These are phyloP conservation scores for Nematocida major DNA, from an alignment of 371 early-diverging fungal genomes.

Conservation along the genomic window DNA sequence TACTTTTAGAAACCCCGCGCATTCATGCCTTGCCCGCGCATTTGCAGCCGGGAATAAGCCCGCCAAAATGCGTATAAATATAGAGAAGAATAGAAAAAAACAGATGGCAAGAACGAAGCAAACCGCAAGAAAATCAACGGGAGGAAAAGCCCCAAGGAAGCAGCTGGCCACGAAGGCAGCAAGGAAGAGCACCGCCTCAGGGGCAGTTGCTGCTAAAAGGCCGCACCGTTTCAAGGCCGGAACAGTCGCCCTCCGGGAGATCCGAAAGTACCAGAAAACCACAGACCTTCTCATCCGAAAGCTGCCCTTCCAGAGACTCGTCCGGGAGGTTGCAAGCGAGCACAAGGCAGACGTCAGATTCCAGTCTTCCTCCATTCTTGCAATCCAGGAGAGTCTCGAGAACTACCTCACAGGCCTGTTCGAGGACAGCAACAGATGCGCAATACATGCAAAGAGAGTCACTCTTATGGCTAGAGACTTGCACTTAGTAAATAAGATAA, in stretches of 20 bases:
- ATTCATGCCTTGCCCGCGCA: background rate
- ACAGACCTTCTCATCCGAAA: slow-evolving; percentile 92
- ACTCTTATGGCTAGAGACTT: slow-evolving; percentile 82
- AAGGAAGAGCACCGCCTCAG: slow-evolving; percentile 71
- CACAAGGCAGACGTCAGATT: slow-evolving; percentile 93
- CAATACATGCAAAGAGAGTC: slow-evolving; percentile 83
- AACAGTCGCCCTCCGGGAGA: slow-evolving; percentile 81
- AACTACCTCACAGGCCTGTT: slow-evolving; percentile 85
- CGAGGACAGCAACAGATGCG: slow-evolving; percentile 71
- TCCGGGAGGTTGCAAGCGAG: slow-evolving; percentile 72
- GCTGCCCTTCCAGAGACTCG: slow-evolving; percentile 89
- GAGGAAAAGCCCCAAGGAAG: slow-evolving; percentile 92
- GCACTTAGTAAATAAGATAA: slow-evolving; percentile 76
- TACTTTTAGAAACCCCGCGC: slow-evolving; percentile 27
- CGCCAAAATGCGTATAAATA: slow-evolving; percentile 54
- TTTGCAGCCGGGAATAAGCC: background rate
- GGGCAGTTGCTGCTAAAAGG: slow-evolving; percentile 69
- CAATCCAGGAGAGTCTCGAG: slow-evolving; percentile 95
- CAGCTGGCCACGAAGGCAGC: slow-evolving; percentile 92
- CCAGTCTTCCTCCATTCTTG: slow-evolving; percentile 89
- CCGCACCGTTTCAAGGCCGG: slow-evolving; percentile 76
- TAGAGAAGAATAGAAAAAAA: slow-evolving; percentile 14
- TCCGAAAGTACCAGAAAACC: slow-evolving; percentile 90
- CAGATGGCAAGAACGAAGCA: slow-evolving; percentile 91
- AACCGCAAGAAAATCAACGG: slow-evolving; percentile 94